These are phyloP conservation scores for Pulveroboletus sp. DNA, from an alignment of 768 basidiomycete genomes.

Conservation along the genomic window DNA sequence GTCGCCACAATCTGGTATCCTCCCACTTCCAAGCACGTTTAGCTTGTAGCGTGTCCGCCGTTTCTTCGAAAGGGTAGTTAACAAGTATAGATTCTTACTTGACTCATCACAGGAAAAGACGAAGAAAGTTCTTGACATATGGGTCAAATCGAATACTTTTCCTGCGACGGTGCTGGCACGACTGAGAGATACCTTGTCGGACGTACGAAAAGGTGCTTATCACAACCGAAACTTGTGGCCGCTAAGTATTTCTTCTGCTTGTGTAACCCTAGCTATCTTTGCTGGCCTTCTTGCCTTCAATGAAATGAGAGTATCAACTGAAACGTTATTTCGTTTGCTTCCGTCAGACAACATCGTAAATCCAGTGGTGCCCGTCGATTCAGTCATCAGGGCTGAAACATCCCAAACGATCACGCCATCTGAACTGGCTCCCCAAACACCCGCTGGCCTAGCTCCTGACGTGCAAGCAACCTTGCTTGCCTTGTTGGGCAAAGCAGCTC, in stretches of 20 bases:
- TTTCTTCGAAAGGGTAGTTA: slow-evolving; percentile 35
- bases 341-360: slow-evolving; percentile 51
- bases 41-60: slow-evolving; percentile 20
- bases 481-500: slow-evolving; percentile 64
- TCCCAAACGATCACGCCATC: slow-evolving; percentile 26
- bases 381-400: slow-evolving; percentile 36
- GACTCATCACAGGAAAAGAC: slow-evolving; percentile 80
- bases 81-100: slow-evolving; percentile 36
- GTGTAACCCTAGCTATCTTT: slow-evolving; percentile 64
- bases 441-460: slow-evolving; percentile 18
- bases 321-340: slow-evolving; percentile 52
- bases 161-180: slow-evolving; percentile 69
- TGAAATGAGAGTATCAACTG: slow-evolving; percentile 61
- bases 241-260: slow-evolving; percentile 73
- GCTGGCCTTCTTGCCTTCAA: slow-evolving; percentile 39
- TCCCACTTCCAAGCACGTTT: slow-evolving; percentile 4
- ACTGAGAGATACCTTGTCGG: slow-evolving; percentile 65
- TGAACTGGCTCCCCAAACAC: slow-evolving; percentile 26
- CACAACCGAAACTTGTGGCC: slow-evolving; percentile 56
- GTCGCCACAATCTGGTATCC: slow-evolving; percentile 6
- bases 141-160: slow-evolving; percentile 90
- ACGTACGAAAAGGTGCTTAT: slow-evolving; percentile 86
- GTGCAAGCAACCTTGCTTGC: slow-evolving; percentile 67
- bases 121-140: slow-evolving; percentile 96
- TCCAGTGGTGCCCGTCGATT: slow-evolving; percentile 35